Base-by-base conservation (phyloP, 371 early-diverging fungal species). In the Choanephora cucurbitarum region DNA sequence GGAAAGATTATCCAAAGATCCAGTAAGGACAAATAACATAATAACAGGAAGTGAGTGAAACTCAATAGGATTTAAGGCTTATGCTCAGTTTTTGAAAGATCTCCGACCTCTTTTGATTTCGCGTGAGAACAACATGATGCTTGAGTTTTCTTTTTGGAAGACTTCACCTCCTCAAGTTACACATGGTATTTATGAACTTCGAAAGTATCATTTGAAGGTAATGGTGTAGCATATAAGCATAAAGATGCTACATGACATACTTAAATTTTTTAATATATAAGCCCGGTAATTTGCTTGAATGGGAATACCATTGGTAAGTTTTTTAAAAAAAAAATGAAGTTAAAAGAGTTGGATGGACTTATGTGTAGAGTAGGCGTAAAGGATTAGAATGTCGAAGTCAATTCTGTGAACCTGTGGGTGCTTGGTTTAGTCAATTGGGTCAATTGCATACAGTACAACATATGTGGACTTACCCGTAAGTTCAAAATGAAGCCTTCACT, bases 361-460 rank as follows among this genome's bases (percentile, higher is more conserved):
- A 13, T 40, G 21, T 33, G 7, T 22, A 33, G 44, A 44, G 13
- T 50, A 70, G 73, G 94, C 80, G 86, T 15, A 75, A 83, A 24
- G 95, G 96, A 41, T 79, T 96, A 18, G 92, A 93, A 52, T 92
- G 91, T 66, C 82, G 97, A 37, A 77, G 84, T 23, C 87, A 92
- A 66, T 91, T 88, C 67, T 90, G 90, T 65, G 88, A 90, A 56
- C 95, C 95, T 13, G 88, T 95, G 49, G 97, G 97, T 17, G 97
- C 96, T 5, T 96, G 96, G 95, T 96, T 95, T 68, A 89, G 89
- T 46, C 96, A 96, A 70, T 79, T 95, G 22, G 96, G 96, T 13
- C 74, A 82, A 24, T 68, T 96, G 48, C 91, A 94, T 73, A 83
- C 83, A 49, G 96, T 96, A 11, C 94, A 96, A 64, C 97, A 95